phyloP scores from a whole-genome alignment of 805 yeast genomes.

The Pichia eremophila region DNA sequence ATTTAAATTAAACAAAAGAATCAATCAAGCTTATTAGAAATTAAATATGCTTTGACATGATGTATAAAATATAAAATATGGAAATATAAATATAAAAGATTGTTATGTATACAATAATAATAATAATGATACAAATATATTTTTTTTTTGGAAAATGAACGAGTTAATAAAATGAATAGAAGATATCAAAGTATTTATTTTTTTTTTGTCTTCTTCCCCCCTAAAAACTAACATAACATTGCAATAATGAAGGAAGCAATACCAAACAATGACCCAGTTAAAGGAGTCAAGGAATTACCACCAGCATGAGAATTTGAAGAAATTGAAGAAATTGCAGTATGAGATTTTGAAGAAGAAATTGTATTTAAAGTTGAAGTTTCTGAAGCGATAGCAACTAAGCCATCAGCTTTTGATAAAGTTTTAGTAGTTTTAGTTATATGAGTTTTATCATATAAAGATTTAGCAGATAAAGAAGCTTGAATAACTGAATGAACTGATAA shows the following conservation, averaged over 20 bases:
- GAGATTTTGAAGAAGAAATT: constrained; percentile 23
- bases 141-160: too few relatives aligned
- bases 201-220: too few relatives aligned
- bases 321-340: constrained; percentile 5
- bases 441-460: constrained; percentile 6
- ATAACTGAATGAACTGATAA: background rate
- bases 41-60: background rate
- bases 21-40: background rate
- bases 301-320: constrained; percentile 12
- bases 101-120: background rate
- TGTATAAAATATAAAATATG: too few relatives aligned
- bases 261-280: constrained; percentile 26
- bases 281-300: constrained; percentile 23
- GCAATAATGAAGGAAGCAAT: constrained; percentile 30
- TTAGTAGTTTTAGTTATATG: constrained; percentile 6
- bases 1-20: background rate
- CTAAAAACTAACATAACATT: too few relatives aligned
- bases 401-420: constrained; percentile 28
- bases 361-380: constrained; percentile 13
- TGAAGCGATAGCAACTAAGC: constrained; percentile 34
- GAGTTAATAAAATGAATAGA: too few relatives aligned
- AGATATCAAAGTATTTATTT: too few relatives aligned
- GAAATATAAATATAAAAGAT: background rate
- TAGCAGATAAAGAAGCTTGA: background rate
- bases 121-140: too few relatives aligned